phyloP scores from a whole-genome alignment of 441 rosid genomes.

The Croton setiger region DNA sequence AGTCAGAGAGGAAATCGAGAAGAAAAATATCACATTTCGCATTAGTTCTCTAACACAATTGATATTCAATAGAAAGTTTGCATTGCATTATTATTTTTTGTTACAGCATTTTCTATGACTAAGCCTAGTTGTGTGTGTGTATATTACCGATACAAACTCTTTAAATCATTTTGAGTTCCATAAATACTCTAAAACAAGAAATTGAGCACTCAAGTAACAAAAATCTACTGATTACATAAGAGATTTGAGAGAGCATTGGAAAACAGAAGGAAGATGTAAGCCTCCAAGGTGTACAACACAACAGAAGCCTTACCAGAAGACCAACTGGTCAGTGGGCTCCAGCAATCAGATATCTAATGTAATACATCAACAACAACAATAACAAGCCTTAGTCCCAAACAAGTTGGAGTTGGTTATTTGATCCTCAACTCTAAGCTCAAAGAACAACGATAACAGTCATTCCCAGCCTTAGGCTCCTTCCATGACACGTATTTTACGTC shows the following conservation, averaged over 20 bases:
- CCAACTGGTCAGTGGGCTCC: neutral
- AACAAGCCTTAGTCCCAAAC: no score
- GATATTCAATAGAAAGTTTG: neutral
- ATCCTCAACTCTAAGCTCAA: no score
- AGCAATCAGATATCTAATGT: neutral
- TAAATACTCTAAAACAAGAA: neutral
- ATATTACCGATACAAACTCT: neutral
- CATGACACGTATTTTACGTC: no score
- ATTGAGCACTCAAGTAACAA: neutral
- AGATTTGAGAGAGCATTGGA: neutral
- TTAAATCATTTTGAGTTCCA: neutral
- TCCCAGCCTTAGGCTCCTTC: no score
- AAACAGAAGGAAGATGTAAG: neutral
- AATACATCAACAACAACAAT: no score
- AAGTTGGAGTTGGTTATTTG: no score
- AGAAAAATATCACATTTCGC: neutral
- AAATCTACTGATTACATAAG: neutral
- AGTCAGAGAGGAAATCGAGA: constrained; percentile 17
- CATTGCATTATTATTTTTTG: no score
- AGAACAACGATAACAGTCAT: no score
- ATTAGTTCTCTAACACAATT: neutral
- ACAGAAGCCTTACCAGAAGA: neutral
- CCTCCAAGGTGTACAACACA: neutral
- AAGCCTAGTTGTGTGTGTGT: neutral
- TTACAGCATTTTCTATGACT: no score